Evolutionary conservation across 2,329 filamentous ascomycete genomes (phyloP).

Genomic region (Talaromyces pinophilus): DNA sequence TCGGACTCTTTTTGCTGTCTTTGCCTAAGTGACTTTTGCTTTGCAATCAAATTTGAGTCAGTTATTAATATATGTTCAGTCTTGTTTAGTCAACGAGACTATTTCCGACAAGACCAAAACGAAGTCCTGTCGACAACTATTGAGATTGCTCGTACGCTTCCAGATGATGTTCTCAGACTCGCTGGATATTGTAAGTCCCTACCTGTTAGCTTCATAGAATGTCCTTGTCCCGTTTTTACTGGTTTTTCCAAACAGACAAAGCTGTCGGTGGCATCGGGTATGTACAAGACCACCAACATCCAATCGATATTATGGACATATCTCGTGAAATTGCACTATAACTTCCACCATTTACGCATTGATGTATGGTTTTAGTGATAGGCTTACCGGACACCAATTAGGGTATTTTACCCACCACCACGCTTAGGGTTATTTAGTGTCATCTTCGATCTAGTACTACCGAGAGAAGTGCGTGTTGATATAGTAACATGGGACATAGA

Average conservation of each 20-base stretch:
- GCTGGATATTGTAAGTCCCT: neutral
- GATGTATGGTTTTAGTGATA: neutral
- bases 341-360: neutral
- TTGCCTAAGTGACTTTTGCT: neutral
- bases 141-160: neutral
- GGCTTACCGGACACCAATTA: neutral
- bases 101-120: neutral
- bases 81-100: neutral
- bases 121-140: neutral
- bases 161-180: neutral
- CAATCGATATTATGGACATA: neutral
- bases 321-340: neutral
- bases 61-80: neutral
- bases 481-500: no score
- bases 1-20: neutral
- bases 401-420: no score
- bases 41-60: neutral
- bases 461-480: no score
- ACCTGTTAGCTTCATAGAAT: neutral
- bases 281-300: neutral
- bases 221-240: neutral
- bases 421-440: no score
- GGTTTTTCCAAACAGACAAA: neutral
- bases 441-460: no score
- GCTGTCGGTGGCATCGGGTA: neutral